Percentiles rank a stretch among this genome's conserved stretches.
Conservation (phyloP, 176 grass and related monocot genomes). For the Hordeum vulgare region MorexV3_pseudomolecules_assembly NC_058519.1:38272721-38273220, state of each 20-base stretch:
- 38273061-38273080: no score
- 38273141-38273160: slow-evolving; percentile 50
- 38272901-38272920: slow-evolving; percentile 48
- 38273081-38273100: not conserved
- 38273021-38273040: no score
- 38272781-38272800: slow-evolving; percentile 74
- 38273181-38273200: slow-evolving; percentile 64
- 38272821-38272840: slow-evolving; percentile 90
- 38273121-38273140: not conserved
- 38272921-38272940: slow-evolving; percentile 6
- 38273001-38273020: not conserved
- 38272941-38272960: slow-evolving; percentile 9
- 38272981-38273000: not conserved
- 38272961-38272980: not conserved
- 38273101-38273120: not conserved
- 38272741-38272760: not conserved
- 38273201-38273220: slow-evolving; percentile 79
- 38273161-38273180: slow-evolving; percentile 75
- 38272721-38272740: not conserved
- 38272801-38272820: slow-evolving; percentile 84
- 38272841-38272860: slow-evolving; percentile 84
- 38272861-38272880: slow-evolving; percentile 77
- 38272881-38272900: slow-evolving; percentile 85
- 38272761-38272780: not conserved
- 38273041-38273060: no score